Conservation (phyloP, 2,329 filamentous ascomycete genomes). For the Claviceps quebecensis region DNA sequence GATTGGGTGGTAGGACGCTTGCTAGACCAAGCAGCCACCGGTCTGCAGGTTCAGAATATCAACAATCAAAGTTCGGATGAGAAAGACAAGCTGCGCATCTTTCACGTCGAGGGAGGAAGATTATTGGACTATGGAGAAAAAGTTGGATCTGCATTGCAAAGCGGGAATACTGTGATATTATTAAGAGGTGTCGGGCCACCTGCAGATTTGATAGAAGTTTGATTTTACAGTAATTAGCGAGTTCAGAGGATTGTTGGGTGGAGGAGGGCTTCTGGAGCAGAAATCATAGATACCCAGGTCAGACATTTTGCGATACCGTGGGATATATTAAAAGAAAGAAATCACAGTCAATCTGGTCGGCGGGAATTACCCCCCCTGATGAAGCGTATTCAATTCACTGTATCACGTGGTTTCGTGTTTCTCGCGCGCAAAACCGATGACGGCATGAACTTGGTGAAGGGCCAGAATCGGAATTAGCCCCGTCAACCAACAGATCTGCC, state of each 20-base stretch:
- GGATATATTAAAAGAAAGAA: background rate
- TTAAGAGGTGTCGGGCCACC: slow-evolving; percentile 74
- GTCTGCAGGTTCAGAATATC: slow-evolving; percentile 66
- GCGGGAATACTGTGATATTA: slow-evolving; percentile 81
- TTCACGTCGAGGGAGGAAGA: slow-evolving; percentile 82
- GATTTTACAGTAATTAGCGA: background rate
- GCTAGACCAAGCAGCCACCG: slow-evolving; percentile 63
- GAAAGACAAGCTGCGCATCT: slow-evolving; percentile 70
- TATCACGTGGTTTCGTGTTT: slow-evolving; percentile 18
- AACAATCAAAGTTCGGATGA: slow-evolving; percentile 68
- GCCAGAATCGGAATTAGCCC: background rate
- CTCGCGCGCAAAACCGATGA: slow-evolving; percentile 14
- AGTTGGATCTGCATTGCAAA: slow-evolving; percentile 57
- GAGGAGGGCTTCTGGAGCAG: background rate
- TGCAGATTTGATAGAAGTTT: slow-evolving; percentile 51
- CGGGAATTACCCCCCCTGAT: too few relatives aligned
- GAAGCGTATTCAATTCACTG: background rate
- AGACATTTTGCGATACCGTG: background rate
- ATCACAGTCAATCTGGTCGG: too few relatives aligned
- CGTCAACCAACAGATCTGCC: background rate
- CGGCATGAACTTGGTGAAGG: slow-evolving; percentile 7
- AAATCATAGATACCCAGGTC: background rate
- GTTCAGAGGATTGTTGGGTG: background rate
- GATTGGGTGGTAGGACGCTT: slow-evolving; percentile 86
- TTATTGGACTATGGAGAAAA: slow-evolving; percentile 81